Base-by-base conservation (phyloP, 345 rosid species). In the Aethionema arabicum region DNA sequence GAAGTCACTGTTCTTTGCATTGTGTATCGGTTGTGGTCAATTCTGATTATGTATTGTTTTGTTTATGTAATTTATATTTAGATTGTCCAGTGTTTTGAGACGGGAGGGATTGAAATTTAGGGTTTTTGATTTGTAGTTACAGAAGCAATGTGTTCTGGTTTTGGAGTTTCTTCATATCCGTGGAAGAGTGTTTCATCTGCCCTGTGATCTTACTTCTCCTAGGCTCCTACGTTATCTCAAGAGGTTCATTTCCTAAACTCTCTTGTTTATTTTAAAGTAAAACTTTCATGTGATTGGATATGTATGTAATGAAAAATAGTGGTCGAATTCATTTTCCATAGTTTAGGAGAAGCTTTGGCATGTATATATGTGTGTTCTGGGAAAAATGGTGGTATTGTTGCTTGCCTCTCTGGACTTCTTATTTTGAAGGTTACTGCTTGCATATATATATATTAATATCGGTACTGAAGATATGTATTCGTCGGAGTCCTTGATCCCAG, bases 81-180 rank as follows among this genome's bases (percentile, higher is more conserved):
- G 56, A 29, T 53, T 48, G 38, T 63, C 3, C 63, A 45, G 50
- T 39, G 40, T 29, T 52, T 49, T 36, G 31, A 49, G 63, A 56
- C 36, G 33, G 33, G 40, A 42, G 42, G 57, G 30, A 35, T 53
- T 72, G 45, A 59, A 61, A 69, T 64, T 72, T 76, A 75, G 85
- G 82, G 81, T 76, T 82, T 75, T 71, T 49, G 61, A 50, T 75
- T 33, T 47, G 21, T 59, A 52, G 56, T 66, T 78, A 52, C 70
- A 58, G 78, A 76, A 72, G 42, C 51, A 73, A 72, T 65, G 75
- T 65, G 66, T 52, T 58, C 32, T 65, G 56, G 66, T 7, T 49
- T 53, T 54, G 53, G 45, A 39, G 14, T 47, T 55, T 4, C 7
- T 39, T 53, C 37, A 3, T 41, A 33, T 48, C 43, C 32, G 31